Conservation (phyloP, 2,329 filamentous ascomycete genomes). For the Arthroderma uncinatum region DNA sequence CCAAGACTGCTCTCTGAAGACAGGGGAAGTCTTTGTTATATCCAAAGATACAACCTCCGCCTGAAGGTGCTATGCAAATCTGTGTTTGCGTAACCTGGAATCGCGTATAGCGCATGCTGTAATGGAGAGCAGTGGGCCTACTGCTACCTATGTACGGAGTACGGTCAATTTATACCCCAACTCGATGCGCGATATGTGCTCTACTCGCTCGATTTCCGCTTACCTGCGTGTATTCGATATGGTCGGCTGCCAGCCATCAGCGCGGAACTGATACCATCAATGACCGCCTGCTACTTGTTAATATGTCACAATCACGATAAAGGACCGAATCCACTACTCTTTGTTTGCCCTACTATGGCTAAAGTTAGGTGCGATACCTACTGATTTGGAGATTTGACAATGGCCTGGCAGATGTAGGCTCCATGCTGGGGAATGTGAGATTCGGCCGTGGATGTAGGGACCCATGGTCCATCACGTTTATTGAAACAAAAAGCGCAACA, state of each 20-base stretch:
- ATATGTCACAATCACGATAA: no score
- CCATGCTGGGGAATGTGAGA: no score
- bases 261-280: no score
- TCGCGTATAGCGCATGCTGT: not conserved
- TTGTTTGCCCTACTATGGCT: no score
- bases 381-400: no score
- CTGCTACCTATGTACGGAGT: not conserved
- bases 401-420: no score
- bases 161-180: not conserved
- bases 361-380: no score
- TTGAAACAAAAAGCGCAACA: no score
- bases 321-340: no score
- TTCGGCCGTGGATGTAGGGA: not conserved
- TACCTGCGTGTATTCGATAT: no score
- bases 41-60: not conserved
- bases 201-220: not conserved
- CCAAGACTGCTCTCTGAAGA: not conserved
- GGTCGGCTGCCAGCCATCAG: no score
- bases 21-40: not conserved
- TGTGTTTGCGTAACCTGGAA: not conserved
- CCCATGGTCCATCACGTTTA: not conserved
- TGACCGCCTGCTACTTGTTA: no score
- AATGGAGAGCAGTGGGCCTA: not conserved
- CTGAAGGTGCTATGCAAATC: not conserved
- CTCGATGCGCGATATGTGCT: not conserved